Evolutionary conservation across 306 rosid genomes (phyloP).

Genomic region (Clitoria ternatea): DNA sequence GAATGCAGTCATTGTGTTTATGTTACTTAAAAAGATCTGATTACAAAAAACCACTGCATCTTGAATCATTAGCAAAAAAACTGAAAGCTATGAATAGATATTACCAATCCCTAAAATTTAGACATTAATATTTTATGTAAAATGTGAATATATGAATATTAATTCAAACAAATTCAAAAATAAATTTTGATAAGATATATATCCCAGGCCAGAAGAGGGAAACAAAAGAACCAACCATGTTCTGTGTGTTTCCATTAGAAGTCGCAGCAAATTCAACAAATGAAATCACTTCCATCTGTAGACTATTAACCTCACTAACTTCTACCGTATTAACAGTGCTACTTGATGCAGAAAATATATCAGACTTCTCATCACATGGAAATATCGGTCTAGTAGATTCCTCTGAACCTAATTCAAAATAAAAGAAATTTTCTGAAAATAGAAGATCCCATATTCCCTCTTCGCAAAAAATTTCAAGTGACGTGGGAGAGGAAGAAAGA

Average conservation of each 20-base stretch:
- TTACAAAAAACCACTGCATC: neutral
- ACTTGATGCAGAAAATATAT: conserved; percentile 41
- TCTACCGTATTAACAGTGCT: conserved; percentile 33
- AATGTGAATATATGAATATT: neutral
- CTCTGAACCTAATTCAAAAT: conserved; percentile 56
- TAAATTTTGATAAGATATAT: neutral
- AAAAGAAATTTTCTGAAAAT: conserved; percentile 86
- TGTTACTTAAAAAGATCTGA: neutral
- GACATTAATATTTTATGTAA: neutral
- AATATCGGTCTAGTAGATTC: conserved; percentile 39
- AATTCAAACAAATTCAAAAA: neutral
- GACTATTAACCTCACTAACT: conserved; percentile 50
- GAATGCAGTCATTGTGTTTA: neutral
- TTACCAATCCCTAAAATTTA: neutral
- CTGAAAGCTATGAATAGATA: too few species aligned
- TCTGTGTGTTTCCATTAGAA: conserved; percentile 57
- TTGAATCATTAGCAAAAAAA: neutral
- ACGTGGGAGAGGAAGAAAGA: conserved; percentile 61
- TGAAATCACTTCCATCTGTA: conserved; percentile 76
- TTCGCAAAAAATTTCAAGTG: conserved; percentile 62
- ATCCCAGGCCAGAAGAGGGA: neutral
- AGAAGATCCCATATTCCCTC: conserved; percentile 95
- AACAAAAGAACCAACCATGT: conserved; percentile 52
- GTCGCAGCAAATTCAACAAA: conserved; percentile 84
- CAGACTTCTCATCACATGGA: conserved; percentile 38